Evolutionary conservation across 1,284 basidiomycete species (phyloP), one percentile per base, ranked within the genome.

Genomic region (Leccinum subrobustum): DNA sequence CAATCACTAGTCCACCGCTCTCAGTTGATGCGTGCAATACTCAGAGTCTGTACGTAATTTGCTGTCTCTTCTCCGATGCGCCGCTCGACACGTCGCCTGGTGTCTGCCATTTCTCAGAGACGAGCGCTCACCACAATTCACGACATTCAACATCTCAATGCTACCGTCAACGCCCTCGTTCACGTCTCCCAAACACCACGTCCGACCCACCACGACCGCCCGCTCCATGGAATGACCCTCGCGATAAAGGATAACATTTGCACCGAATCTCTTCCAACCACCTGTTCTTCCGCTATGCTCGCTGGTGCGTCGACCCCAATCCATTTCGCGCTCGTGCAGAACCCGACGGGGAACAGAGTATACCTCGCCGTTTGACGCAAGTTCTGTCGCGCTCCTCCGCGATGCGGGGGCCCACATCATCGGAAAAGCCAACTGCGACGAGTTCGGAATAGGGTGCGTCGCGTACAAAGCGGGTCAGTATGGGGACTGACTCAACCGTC

Each of bases 401-500:
- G 64, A 77, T 0, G 81, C 83, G 0, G 95, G 94, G 1, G 94
- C 90, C 0, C 73, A 82, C 8, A 83, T 98, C 12, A 70, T 89
- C 0, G 95, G 94, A 2, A 96, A 96, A 76, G 91, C 95, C 0
- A 98, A 98, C 72, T 95, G 95, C 75, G 96, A 99, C 73, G 96
- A 98, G 74, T 99, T 99, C 75, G 96, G 96, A 0, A 99, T 99
- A 96, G 96, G 96, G 89, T 95, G 63, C 18, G 80, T 73, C 54
- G 18, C 18, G 18, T 12, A 47, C 11, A 12, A 6, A 47, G 6
- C 3, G 0, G 9, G 11, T 25, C 54, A 37, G 23, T 25, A 27
- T 27, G 23, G 3, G 23, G 7, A 27, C 18, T 20, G 6, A 7
- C 6, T 44, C 8, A 39, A 39, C 5, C 37, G 7, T 16, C 29